phyloP scores from a whole-genome alignment of 169 alveolate species.

The Cryptosporidium sp. region DNA sequence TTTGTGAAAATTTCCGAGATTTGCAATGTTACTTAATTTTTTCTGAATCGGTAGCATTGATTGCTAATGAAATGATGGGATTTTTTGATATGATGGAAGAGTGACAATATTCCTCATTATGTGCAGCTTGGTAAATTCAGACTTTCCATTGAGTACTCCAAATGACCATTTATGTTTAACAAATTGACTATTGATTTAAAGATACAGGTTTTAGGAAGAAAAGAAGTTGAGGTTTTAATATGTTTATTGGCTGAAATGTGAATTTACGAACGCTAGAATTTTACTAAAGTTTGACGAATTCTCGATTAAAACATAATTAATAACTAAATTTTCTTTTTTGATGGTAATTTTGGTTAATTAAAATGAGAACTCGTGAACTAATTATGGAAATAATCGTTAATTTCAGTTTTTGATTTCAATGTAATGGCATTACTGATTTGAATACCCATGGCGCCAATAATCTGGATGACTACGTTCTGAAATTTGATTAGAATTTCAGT shows the following conservation, averaged over 20 bases:
- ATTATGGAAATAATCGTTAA: conserved; percentile 19
- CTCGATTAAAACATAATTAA: not conserved
- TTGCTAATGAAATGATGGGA: too few relatives aligned
- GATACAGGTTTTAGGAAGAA: not conserved
- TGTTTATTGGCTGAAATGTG: not conserved
- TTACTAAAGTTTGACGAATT: not conserved
- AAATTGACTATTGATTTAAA: not conserved
- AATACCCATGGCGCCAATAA: conserved; percentile 19
- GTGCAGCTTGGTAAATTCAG: not conserved
- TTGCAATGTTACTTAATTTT: not conserved
- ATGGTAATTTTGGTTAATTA: not conserved
- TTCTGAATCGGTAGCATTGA: too few relatives aligned
- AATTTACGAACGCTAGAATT: not conserved
- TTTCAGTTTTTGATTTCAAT: conserved; percentile 19
- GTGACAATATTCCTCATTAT: not conserved
- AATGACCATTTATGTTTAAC: not conserved
- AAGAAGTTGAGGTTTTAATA: not conserved
- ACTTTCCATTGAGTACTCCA: too few relatives aligned
- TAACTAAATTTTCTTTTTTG: not conserved
- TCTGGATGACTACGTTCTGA: conserved; percentile 17
- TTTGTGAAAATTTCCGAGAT: not conserved
- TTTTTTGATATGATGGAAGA: not conserved
- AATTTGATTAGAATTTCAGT: too few relatives aligned
- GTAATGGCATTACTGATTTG: not conserved
- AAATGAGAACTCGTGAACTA: not conserved